Evolutionary conservation across 306 rosid species (phyloP).

Genomic region (Gynostemma pentaphyllum): DNA sequence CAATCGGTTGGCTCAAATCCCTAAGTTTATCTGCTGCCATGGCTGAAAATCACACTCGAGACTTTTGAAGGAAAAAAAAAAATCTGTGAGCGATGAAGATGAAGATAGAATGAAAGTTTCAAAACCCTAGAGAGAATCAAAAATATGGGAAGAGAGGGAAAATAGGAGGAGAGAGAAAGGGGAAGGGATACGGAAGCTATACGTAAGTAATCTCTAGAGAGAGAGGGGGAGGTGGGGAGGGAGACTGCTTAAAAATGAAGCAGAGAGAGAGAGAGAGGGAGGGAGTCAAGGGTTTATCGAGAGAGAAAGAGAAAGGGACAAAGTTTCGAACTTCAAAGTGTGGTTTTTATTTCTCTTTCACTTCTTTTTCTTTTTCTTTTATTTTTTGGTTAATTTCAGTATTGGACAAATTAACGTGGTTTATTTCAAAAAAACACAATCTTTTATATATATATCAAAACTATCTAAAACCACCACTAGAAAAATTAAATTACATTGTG

Average conservation of each 20-base stretch:
- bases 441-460: no score
- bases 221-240: constrained; percentile 7
- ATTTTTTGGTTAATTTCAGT: no score
- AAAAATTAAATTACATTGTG: no score
- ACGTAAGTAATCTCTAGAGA: neutral
- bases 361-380: no score
- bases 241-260: constrained; percentile 93
- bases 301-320: no score
- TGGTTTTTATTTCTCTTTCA: neutral
- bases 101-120: neutral
- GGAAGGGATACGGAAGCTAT: constrained; percentile 11
- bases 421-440: no score
- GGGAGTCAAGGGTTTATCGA: constrained; percentile 6
- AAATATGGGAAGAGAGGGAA: neutral
- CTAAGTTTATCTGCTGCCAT: constrained; percentile 98
- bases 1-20: constrained; percentile 89
- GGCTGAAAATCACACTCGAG: constrained; percentile 1
- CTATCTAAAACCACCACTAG: no score
- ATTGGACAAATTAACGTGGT: no score
- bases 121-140: constrained; percentile 23
- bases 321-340: neutral
- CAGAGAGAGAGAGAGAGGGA: no score
- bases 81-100: constrained; percentile 34
- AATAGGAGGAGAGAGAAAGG: constrained; percentile 17
- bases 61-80: no score